Evolutionary conservation across 2,329 filamentous ascomycete genomes (phyloP), one percentile per base, ranked within the genome.

Genomic region (Phaeosphaeriaceae sp.): DNA sequence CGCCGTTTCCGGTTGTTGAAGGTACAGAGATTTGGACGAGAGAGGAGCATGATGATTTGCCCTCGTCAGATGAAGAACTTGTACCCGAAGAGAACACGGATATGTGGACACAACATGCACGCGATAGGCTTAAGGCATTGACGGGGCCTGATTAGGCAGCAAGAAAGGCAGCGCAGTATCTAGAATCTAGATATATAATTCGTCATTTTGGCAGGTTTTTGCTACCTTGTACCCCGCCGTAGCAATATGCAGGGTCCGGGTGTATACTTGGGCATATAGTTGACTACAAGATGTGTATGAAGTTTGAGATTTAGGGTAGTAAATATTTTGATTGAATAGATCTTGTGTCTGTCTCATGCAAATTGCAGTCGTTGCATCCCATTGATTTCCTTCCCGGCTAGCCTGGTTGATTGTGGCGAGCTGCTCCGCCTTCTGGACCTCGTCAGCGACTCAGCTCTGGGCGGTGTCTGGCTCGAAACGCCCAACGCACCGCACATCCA

Each of bases 1-100:
- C 71, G 0, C 61, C 72, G 8, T 74, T 74, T 35, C 72, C 72
- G 0, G 72, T 74, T 8, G 67, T 74, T 9, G 64, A 66, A 23
- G 72, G 71, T 1, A 73, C 69, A n/a, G 71, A 73, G 52, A 72
- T 74, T 20, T 71, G 69, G 67, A 74, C 71, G 1, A 70, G 67
- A 49, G 71, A 74, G 48, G 71, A 74, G 51, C 70, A 74, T 26
- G 71, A 73, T 13, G 71, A 71, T 18, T 40, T 73, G 47, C 63
- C 64, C 6, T 71, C 66, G 4, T 63, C 60, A 1, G 69, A 73
- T 33, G 67, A 63, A 9, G 68, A 72, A 39, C 16, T 50, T 8
- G 48, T 42, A 4, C 35, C 46, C 2, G 63, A 63, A 8, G 52
- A 54, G 17, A 43, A 50, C 5, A 42, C 3, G 8, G 48, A 40